Evolutionary conservation across 495 filamentous ascomycete genomes (phyloP).

Genomic region (Letharia columbiana): DNA sequence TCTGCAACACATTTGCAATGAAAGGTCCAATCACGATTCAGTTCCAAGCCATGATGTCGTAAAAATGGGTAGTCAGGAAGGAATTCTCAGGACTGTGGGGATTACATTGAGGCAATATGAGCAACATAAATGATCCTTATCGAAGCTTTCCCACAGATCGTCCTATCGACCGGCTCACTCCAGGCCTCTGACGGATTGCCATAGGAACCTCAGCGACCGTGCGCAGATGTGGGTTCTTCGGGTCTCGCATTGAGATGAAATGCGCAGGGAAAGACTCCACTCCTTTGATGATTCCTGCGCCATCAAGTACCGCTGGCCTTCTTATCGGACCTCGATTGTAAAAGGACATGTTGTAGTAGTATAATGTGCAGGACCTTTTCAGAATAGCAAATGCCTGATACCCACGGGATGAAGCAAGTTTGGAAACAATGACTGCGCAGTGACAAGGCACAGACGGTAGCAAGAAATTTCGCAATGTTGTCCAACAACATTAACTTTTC

Average conservation of each 20-base stretch:
- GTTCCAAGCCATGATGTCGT: not conserved
- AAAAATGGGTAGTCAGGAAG: not conserved
- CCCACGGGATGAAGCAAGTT: no score
- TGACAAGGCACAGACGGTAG: no score
- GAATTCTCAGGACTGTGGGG: not conserved
- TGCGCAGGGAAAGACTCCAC: not conserved
- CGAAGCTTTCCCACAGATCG: not conserved
- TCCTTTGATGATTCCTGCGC: not conserved
- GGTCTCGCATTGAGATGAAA: not conserved
- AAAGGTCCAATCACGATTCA: not conserved
- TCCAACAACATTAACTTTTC: no score
- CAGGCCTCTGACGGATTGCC: not conserved
- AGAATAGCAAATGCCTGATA: no score
- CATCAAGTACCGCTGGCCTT: not conserved
- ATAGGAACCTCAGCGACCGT: not conserved
- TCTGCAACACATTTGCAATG: not conserved
- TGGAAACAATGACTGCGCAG: no score
- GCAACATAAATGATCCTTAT: not conserved
- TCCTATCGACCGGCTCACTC: not conserved
- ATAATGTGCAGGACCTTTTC: no score
- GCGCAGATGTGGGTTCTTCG: not conserved
- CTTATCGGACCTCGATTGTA: not conserved
- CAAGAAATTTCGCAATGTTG: no score
- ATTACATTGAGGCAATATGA: not conserved
- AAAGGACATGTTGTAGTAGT: not conserved